Conservation (phyloP, 2,329 filamentous ascomycete species). For the Aspergillus vadensis region DNA sequence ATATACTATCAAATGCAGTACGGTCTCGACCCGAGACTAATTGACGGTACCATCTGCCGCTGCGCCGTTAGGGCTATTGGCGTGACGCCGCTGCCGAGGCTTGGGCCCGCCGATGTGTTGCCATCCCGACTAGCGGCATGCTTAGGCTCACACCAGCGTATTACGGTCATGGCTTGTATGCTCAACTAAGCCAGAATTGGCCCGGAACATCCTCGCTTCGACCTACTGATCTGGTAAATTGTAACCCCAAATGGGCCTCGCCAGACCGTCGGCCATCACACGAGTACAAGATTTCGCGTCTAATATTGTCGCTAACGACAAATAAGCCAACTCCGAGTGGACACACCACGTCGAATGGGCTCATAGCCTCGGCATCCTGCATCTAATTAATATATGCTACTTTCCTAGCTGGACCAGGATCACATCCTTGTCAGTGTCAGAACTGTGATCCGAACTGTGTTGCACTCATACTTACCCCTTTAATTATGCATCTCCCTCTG, state of each 20-base stretch:
- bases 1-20: background rate
- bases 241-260: background rate
- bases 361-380: background rate
- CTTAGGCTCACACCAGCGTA: background rate
- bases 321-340: no score
- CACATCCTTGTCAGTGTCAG: background rate
- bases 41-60: background rate
- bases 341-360: no score
- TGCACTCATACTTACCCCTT: background rate
- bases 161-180: constrained; percentile 4
- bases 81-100: background rate
- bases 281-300: background rate
- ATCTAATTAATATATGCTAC: background rate
- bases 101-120: background rate
- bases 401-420: background rate
- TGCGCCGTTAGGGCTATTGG: background rate
- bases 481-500: constrained; percentile 3
- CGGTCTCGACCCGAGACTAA: background rate
- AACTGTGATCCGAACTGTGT: background rate
- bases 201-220: constrained; percentile 5
- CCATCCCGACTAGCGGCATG: constrained; percentile 5
- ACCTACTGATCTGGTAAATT: constrained; percentile 4
- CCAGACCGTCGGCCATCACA: background rate
- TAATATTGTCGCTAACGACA: background rate
- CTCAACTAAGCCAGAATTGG: constrained; percentile 3